phyloP scores from a whole-genome alignment of 345 rosid genomes.

The Pistacia atlantica region DNA sequence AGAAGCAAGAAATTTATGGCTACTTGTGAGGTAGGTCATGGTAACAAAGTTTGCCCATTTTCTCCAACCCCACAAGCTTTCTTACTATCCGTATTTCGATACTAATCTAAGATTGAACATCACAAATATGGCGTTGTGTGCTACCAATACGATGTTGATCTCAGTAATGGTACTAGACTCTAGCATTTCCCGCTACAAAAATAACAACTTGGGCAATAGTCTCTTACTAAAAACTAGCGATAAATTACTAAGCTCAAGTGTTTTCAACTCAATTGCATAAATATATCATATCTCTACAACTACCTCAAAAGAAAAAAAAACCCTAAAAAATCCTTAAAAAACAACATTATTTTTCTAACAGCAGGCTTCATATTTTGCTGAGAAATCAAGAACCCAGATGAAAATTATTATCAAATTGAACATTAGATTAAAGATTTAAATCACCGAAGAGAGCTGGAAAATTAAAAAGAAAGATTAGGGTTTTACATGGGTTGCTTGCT shows the following conservation, averaged over 20 bases:
- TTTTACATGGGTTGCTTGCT: conserved; percentile 54
- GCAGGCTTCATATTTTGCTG: not conserved
- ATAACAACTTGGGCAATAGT: not conserved
- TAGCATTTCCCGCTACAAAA: not conserved
- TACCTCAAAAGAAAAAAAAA: not conserved
- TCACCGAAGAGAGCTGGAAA: not conserved
- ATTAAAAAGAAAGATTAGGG: conserved; percentile 16
- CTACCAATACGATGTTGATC: too few relatives aligned
- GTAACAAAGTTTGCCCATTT: too few relatives aligned
- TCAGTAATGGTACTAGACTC: too few relatives aligned
- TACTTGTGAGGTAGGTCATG: too few relatives aligned
- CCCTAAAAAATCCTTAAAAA: not conserved
- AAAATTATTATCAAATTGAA: not conserved
- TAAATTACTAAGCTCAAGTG: not conserved
- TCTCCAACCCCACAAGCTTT: too few relatives aligned
- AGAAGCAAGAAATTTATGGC: too few relatives aligned
- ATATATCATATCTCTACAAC: not conserved
- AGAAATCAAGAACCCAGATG: not conserved
- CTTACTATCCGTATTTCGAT: too few relatives aligned
- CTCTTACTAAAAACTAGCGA: not conserved
- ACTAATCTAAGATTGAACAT: too few relatives aligned
- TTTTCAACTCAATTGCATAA: not conserved
- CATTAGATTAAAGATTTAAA: not conserved
- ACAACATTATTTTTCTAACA: not conserved
- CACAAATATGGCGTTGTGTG: too few relatives aligned